Conservation (phyloP, 2,329 filamentous ascomycete species). For the Fonsecaea monophora region DNA sequence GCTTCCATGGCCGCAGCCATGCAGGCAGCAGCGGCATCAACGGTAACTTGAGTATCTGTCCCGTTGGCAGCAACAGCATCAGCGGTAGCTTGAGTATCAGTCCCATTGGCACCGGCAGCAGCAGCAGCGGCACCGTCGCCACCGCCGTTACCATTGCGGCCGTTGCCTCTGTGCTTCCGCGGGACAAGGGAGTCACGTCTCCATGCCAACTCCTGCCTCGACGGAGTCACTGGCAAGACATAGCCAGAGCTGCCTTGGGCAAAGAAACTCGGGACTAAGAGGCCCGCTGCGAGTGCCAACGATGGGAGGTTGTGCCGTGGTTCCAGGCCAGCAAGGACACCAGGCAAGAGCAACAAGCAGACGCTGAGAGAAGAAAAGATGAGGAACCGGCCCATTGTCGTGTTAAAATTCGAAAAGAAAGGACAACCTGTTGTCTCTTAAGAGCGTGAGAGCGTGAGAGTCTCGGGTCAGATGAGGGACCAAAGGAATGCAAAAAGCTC, state of each 20-base stretch:
- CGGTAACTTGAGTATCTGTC: background rate
- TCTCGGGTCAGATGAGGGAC: background rate
- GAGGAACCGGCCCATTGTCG: conserved; percentile 31
- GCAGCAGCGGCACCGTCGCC: background rate
- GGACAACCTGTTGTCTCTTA: conserved; percentile 29
- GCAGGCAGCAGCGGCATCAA: conserved; percentile 13
- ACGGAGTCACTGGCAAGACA: conserved; percentile 6
- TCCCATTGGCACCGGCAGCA: too few relatives aligned
- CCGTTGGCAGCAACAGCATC: conserved; percentile 4
- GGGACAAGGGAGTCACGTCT: conserved; percentile 9
- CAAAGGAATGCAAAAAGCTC: conserved; percentile 15
- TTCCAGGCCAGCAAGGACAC: conserved; percentile 24
- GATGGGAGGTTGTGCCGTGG: conserved; percentile 13
- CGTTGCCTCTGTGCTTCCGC: conserved; percentile 1
- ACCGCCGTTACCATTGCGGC: conserved; percentile 9
- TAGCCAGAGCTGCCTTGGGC: conserved; percentile 21
- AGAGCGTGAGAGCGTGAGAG: background rate
- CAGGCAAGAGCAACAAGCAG: conserved; percentile 24
- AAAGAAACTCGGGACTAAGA: conserved; percentile 9
- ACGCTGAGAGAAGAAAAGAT: conserved; percentile 20
- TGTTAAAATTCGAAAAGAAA: conserved; percentile 10
- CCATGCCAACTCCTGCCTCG: background rate
- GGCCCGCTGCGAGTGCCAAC: conserved; percentile 10
- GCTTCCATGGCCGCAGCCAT: conserved; percentile 20
- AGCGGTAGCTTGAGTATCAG: background rate